A percentile compares a stretch with the other conserved stretches of the same genome.
These are phyloP conservation scores for Albatrellus ellisii DNA, from an alignment of 768 basidiomycete genomes.

Conservation along the genomic window DNA sequence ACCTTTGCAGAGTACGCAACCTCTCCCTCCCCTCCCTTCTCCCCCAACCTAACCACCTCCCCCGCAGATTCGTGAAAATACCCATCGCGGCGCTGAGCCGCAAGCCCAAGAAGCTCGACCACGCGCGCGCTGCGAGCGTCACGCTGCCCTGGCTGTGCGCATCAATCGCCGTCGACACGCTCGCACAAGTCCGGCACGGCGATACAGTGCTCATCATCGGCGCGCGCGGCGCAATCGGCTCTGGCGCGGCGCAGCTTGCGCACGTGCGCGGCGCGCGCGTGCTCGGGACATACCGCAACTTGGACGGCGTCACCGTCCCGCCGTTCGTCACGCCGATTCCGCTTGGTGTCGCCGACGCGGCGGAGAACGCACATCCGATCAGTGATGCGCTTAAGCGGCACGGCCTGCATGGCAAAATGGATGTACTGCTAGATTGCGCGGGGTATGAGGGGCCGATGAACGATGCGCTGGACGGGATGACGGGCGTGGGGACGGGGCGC, in stretches of 20 bases:
- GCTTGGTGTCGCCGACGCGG: background rate
- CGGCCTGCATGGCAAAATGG: conserved; percentile 14
- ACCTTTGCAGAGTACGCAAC: conserved; percentile 23
- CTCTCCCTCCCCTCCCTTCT: background rate
- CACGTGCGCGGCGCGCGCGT: background rate
- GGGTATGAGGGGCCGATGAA: conserved; percentile 22
- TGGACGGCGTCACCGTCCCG: background rate
- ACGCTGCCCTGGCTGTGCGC: background rate
- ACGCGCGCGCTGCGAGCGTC: background rate
- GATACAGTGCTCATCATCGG: background rate
- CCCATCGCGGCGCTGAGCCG: background rate
- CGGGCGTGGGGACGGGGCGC: conserved; percentile 17
- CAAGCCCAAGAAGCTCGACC: background rate
- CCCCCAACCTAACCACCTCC: background rate
- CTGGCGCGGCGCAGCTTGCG: background rate
- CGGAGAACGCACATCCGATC: conserved; percentile 15
- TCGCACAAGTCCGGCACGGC: conserved; percentile 23
- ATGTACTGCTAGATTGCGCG: conserved; percentile 22
- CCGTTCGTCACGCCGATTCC: background rate
- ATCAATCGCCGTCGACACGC: conserved; percentile 16
- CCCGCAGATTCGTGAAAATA: background rate
- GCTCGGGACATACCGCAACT: background rate
- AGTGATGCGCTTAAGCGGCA: conserved; percentile 15
- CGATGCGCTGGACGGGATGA: conserved; percentile 22
- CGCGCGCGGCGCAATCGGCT: background rate